phyloP scores from a whole-genome alignment of 2,329 filamentous ascomycete genomes.

The Myriosclerotinia scirpicola region DNA sequence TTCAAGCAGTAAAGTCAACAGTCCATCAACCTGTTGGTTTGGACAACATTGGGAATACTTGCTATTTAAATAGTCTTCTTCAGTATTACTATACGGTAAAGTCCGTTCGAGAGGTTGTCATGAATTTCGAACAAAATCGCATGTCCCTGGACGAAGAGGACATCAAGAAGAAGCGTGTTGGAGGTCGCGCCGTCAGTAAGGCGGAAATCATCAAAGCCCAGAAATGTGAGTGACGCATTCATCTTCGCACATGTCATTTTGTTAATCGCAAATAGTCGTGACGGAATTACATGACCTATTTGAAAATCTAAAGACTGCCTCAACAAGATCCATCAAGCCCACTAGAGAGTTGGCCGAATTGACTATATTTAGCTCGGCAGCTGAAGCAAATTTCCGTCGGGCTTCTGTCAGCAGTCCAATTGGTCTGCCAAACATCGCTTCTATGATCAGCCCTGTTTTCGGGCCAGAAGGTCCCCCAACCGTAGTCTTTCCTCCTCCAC shows the following conservation, averaged over 20 bases:
- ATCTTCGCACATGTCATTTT: conserved; percentile 16
- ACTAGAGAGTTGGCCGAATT: conserved; percentile 76
- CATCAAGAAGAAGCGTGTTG: conserved; percentile 68
- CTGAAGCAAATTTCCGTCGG: conserved; percentile 52
- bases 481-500: conserved; percentile 25
- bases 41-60: conserved; percentile 94
- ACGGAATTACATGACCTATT: conserved; percentile 72
- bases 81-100: conserved; percentile 93
- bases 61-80: conserved; percentile 93
- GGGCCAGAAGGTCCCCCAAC: conserved; percentile 36
- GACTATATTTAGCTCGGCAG: conserved; percentile 64
- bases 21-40: conserved; percentile 76
- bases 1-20: conserved; percentile 33
- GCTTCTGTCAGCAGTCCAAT: conserved; percentile 46
- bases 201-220: conserved; percentile 61
- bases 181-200: conserved; percentile 65
- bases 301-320: conserved; percentile 63
- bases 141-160: conserved; percentile 65
- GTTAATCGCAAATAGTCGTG: conserved; percentile 57
- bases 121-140: conserved; percentile 70
- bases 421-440: conserved; percentile 35
- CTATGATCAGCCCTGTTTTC: conserved; percentile 33
- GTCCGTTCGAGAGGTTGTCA: conserved; percentile 75
- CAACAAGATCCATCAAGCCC: conserved; percentile 63
- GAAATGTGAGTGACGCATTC: conserved; percentile 61